These are phyloP conservation scores for Solioccasus polychromus DNA, from an alignment of 768 basidiomycete species.

Conservation along the genomic window DNA sequence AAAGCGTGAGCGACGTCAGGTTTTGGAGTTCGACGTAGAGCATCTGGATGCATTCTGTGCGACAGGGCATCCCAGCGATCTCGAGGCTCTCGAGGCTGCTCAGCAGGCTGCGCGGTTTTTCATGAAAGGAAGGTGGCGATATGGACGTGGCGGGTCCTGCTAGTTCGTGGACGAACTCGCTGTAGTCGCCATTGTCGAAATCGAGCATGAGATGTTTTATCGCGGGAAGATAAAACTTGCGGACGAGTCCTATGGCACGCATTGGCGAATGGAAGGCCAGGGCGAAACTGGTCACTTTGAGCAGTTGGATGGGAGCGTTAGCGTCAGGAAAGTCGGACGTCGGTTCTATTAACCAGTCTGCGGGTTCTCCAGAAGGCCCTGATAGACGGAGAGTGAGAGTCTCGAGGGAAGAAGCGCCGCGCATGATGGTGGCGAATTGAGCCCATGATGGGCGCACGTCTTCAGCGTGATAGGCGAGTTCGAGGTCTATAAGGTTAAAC, in stretches of 20 bases:
- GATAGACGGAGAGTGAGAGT: slow-evolving; percentile 53
- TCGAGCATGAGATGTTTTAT: slow-evolving; percentile 46
- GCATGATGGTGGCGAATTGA: slow-evolving; percentile 51
- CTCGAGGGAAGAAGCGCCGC: slow-evolving; percentile 50
- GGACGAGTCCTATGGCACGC: slow-evolving; percentile 30
- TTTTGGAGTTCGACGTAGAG: slow-evolving; percentile 49
- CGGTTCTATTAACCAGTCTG: slow-evolving; percentile 33
- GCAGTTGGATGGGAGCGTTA: slow-evolving; percentile 29
- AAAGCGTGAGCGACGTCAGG: slow-evolving; percentile 43
- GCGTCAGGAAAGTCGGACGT: slow-evolving; percentile 17
- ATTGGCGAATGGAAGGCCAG: slow-evolving; percentile 54
- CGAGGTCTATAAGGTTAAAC: slow-evolving; percentile 43
- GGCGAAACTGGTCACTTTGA: slow-evolving; percentile 30
- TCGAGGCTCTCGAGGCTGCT: slow-evolving; percentile 50
- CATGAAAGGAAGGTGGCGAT: slow-evolving; percentile 36
- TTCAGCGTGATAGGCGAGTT: slow-evolving; percentile 59
- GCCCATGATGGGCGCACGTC: slow-evolving; percentile 61
- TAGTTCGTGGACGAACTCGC: slow-evolving; percentile 45
- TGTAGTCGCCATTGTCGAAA: slow-evolving; percentile 54
- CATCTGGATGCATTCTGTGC: slow-evolving; percentile 25
- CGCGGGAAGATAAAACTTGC: slow-evolving; percentile 32
- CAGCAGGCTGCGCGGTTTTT: slow-evolving; percentile 37
- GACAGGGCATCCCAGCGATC: slow-evolving; percentile 49
- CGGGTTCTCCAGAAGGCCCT: slow-evolving; percentile 47
- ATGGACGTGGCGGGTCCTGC: slow-evolving; percentile 14